Percentiles rank a stretch among this genome's conserved stretches.
Evolutionary conservation across 2,329 filamentous ascomycete species (phyloP).

Genomic region (Acarospora socialis): DNA sequence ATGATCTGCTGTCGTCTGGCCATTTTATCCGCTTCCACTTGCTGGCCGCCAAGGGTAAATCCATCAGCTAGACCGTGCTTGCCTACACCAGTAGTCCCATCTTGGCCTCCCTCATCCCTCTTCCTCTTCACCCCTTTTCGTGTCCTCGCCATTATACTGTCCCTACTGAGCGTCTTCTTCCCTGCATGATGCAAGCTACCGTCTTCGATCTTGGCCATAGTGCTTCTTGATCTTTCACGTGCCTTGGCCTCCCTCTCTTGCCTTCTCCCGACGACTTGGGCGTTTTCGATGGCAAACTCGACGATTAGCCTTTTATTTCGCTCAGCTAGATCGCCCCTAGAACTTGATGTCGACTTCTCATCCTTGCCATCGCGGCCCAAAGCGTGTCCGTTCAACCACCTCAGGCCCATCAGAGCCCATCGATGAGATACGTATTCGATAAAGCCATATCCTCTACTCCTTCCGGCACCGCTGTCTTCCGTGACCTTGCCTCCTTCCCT

Average conservation of each 20-base stretch:
- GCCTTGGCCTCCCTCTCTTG: constrained; percentile 47
- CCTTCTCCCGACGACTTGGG: constrained; percentile 78
- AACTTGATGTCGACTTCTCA: constrained; percentile 17
- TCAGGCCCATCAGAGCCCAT: constrained; percentile 83
- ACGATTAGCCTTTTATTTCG: constrained; percentile 83
- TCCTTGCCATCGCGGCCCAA: constrained; percentile 23
- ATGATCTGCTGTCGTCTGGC: constrained; percentile 64
- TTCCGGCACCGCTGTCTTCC: constrained; percentile 62
- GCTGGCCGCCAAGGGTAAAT: constrained; percentile 2
- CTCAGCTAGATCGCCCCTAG: constrained; percentile 36
- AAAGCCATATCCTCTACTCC: constrained; percentile 89
- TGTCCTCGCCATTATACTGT: constrained; percentile 22
- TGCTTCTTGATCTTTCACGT: constrained; percentile 29
- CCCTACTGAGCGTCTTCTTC: constrained; percentile 20
- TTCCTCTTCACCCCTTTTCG: constrained; percentile 24
- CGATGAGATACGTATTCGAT: constrained; percentile 92
- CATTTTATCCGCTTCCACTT: constrained; percentile 32
- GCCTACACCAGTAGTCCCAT: constrained; percentile 18
- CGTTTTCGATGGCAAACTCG: constrained; percentile 97
- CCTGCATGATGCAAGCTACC: constrained; percentile 6
- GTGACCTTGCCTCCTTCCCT: constrained; percentile 69
- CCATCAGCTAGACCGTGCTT: constrained; percentile 22
- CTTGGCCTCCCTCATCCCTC: constrained; percentile 14
- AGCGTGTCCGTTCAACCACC: constrained; percentile 76
- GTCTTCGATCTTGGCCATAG: too few relatives aligned